A percentile compares a stretch with the other conserved stretches of the same genome.
Conservation (phyloP, 78 protist species). For the Dictyostelium citrinum region DNA sequence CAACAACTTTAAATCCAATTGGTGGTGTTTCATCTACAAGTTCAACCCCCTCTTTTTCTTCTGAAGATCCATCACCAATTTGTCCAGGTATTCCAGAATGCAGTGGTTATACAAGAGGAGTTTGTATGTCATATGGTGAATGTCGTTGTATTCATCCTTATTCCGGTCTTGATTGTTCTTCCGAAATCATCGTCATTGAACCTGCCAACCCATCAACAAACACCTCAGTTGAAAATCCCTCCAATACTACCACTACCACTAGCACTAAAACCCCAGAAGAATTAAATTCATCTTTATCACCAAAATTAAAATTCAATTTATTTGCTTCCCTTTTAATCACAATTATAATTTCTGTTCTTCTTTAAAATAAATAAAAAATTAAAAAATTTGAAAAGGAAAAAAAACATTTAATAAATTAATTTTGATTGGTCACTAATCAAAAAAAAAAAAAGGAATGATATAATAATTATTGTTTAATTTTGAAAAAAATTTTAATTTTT, state of each 20-base stretch:
- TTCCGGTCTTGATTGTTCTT: background rate
- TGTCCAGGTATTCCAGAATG: background rate
- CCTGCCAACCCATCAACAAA: too few relatives aligned
- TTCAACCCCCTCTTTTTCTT: too few relatives aligned
- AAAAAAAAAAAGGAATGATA: too few relatives aligned
- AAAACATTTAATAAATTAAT: background rate
- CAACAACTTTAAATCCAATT: too few relatives aligned
- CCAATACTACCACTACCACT: background rate
- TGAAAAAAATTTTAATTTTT: background rate
- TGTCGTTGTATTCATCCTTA: background rate
- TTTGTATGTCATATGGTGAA: background rate
- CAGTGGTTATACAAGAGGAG: background rate
- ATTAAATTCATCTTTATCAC: background rate
- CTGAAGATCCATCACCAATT: background rate
- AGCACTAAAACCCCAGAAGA: background rate
- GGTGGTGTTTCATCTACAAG: too few relatives aligned
- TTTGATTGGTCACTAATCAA: background rate
- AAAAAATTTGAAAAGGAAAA: background rate
- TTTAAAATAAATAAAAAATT: background rate
- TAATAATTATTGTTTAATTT: background rate
- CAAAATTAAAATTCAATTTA: background rate
- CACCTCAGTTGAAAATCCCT: background rate
- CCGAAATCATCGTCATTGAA: background rate
- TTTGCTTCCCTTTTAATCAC: background rate
- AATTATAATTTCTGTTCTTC: background rate